Evolutionary conservation across 2,329 filamentous ascomycete genomes (phyloP), one percentile per base, ranked within the genome.

Genomic region (Penicillium sp.): DNA sequence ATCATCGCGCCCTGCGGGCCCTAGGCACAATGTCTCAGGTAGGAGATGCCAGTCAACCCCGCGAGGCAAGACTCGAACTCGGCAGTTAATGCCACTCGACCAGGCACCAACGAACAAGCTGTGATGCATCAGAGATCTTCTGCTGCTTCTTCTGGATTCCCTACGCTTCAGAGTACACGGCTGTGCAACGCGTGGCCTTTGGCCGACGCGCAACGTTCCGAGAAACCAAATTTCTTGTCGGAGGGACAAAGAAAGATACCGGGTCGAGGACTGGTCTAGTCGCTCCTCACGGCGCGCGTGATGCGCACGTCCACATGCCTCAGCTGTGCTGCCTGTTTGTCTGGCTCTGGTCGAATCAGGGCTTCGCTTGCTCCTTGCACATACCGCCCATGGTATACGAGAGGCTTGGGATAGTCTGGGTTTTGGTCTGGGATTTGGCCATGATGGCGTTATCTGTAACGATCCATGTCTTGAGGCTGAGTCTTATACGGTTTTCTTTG

Each of bases 181-280:
- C 11, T 34, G 57, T 63, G 57, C 55, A 63, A 58, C 60, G 55
- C 51, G 59, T 64, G 58, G 61, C 55, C 47, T 63, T 42, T 25
- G 48, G 42, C 25, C 49, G 57, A 59, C 20, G 20, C 60, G 55
- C 57, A 61, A 63, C 47, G 39, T 56, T 59, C 53, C 55, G 34
- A 22, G 37, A 15, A 49, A 31, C 28, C 5, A 48, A 12, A 31
- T 42, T 28, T 22, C n/a, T 51, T 28, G 2, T 34, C 12, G 34
- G 11, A 35, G 28, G 20, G 34, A 49, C 28, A 49, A 35, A 28
- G 25, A 35, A 49, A 35, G 28, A 49, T 12, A 12, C 25, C 34
- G 14, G 25, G 45, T 38, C 47, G 47, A 42, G 41, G 22, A n/a
- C 54, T 17, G 17, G 17, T 35, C 25, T 49, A 34, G 22, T 17